Base-by-base conservation (phyloP, 1,284 basidiomycete species). In the Rhodotorula sp. region DNA sequence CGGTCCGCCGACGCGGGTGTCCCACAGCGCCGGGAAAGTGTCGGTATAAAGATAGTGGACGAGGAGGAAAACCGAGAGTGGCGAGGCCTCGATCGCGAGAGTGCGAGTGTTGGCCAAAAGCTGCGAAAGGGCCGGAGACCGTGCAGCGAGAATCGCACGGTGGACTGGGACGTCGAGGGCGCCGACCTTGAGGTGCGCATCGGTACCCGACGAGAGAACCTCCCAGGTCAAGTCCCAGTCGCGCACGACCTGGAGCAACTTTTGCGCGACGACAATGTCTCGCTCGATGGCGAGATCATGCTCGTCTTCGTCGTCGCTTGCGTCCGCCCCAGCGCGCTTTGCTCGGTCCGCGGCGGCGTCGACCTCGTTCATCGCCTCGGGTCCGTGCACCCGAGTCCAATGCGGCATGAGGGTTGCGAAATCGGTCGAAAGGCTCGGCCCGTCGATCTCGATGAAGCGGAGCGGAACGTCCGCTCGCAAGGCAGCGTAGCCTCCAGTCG, bases 11-110 rank as follows among this genome's bases (percentile, higher is more conserved):
- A 97, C 84, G 18, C 93, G 87, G 18, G 85, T 84, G 78, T 97
- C 94, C 92, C 93, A 97, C 10, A 95, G 79, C 0, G 92, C 87
- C 12, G 91, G 84, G 0, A 95, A 80, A 43, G 89, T 86, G 80
- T 98, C 95, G 3, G 91, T 87, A 82, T 98, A 98, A 18, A 98
- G 80, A 79, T 95, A 98, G 60, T 89, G 86, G 23, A 97, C 80
- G 10, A 98, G 83, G 34, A 97, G 85, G 15, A 97, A 85, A 7
- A 90, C 82, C 0, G 92, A 84, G 5, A 93, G 82, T 0, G 89
- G 83, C 58, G 86, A 85, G 74, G 86, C 86, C 4, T 43, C 88
- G 77, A 64, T 80, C 77, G 76, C 73, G 69, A 76, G 68, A 10
- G 50, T 52, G 8, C 68, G 64, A 28, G 28, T 3, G 18, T 48